Base-by-base conservation (phyloP, 176 grass and related monocot genomes). In the Eragrostis nindensis region DNA sequence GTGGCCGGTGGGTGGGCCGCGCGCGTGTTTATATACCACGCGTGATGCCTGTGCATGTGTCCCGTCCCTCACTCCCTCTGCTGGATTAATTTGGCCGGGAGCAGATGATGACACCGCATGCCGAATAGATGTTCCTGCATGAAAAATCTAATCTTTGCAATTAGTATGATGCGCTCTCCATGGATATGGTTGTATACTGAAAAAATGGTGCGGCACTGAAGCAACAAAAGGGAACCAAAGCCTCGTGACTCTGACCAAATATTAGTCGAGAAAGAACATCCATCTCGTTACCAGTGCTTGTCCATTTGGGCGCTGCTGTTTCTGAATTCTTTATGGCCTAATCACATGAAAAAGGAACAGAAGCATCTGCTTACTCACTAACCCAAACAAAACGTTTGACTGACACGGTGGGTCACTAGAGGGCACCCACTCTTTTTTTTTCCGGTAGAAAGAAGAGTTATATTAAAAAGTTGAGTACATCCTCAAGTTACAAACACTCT, bases 21-120 rank as follows among this genome's bases (percentile, higher is more conserved):
- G 10, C 15, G 57, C 56, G 64, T 13, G 66, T 30, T 88, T 78
- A 78, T 78, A 87, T 87, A 73, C 86, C 66, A 6, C 11, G 86
- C 55, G 66, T 50, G 78, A 62, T 69, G 65, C 10, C 70, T 54
- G 45, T 47, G 73, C 29, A 19, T 62, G 15, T 66, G 10, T 71
- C 65, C 6, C 36, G 27, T 78, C 75, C 32, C 5, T 36, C 32
- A 36, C 32, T 36, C 32, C 32, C 32, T 36, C 32, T 36, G 32
- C 76, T 68, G 85, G 71, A 50, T 76, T 61, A 70, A 55, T 75
- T 82, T 87, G 78, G 78, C 82, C 43, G 5, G 52, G 70, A 80
- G 70, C 77, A 61, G 52, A 57, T 62, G 42, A 73, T 43, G 50
- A 24, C 52, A 5, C 18, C 49, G 52, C 39, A 29, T 29, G 32